Conservation (phyloP, 768 basidiomycete species). For the Omphalotus guepiniiformis region DNA sequence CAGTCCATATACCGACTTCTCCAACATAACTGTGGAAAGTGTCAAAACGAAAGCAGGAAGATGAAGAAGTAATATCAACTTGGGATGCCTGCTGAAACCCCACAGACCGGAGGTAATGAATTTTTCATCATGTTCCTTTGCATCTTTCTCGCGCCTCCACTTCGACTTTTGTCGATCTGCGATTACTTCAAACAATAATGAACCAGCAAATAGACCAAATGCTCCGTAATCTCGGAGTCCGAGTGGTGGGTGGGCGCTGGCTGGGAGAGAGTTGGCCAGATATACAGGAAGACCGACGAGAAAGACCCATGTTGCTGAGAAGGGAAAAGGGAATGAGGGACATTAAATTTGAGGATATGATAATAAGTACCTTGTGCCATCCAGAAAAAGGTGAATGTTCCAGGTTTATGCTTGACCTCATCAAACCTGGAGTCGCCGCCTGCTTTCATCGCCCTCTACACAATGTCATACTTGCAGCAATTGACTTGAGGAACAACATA, state of each 20-base stretch:
- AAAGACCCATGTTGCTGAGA: constrained; percentile 59
- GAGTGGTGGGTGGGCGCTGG: constrained; percentile 45
- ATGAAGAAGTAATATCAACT: constrained; percentile 39
- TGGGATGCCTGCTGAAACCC: constrained; percentile 66
- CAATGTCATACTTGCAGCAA: not conserved
- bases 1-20: constrained; percentile 67
- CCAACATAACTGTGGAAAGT: constrained; percentile 53
- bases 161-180: constrained; percentile 63
- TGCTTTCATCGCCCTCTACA: constrained; percentile 31
- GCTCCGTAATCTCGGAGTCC: constrained; percentile 50
- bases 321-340: not conserved
- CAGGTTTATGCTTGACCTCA: constrained; percentile 41
- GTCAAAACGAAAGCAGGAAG: not conserved
- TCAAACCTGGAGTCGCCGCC: constrained; percentile 51
- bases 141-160: constrained; percentile 57
- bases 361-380: constrained; percentile 45
- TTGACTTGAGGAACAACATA: constrained; percentile 21
- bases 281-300: constrained; percentile 69
- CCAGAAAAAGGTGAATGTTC: constrained; percentile 56
- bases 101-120: constrained; percentile 70
- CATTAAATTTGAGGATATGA: not conserved
- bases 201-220: constrained; percentile 48
- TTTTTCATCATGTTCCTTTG: constrained; percentile 63
- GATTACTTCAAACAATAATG: constrained; percentile 56
- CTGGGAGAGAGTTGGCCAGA: constrained; percentile 53